Evolutionary conservation across 345 rosid genomes (phyloP), one percentile per base, ranked within the genome.

Genomic region (Aegle marmelos): DNA sequence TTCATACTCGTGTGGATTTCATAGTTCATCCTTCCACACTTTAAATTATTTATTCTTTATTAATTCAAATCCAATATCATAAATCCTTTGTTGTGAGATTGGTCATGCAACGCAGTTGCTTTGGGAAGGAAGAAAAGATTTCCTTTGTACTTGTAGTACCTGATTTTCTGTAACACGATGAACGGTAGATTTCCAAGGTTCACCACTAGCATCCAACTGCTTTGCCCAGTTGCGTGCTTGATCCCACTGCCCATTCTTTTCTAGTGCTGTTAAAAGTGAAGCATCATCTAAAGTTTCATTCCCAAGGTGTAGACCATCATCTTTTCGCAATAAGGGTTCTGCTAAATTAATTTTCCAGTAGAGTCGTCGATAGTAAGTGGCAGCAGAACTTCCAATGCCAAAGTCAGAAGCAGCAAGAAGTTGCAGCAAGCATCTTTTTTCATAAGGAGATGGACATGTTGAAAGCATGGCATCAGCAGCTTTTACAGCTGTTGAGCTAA

Each of bases 211-310:
- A 82, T 92, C 98, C 88, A 96, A 86, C 87, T 96, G 99, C 82
- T 86, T 91, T 37, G 98, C 99, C 99, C 99, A 96, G 87, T 92
- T 94, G 34, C 93, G 95, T 82, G 99, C 98, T 84, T 96, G 93
- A 82, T 96, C 98, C 99, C 99, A 96, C 58, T 88, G 90, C 75
- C 93, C 90, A 76, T 89, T 94, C 86, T 87, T 87, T 83, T 92
- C 97, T 80, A 96, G 79, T 53, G 97, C 97, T 68, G 82, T 72
- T 82, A 96, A 82, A 82, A 96, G 99, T 57, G 99, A 85, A 83
- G 91, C 89, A 88, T 96, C 98, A 89, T 94, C 97, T 50, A 96
- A 88, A 82, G 90, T 86, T 86, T 85, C 98, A 83, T 84, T 86
- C 61, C 98, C 98, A 37, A 96, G 90, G 77, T 91, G 91, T 68